Evolutionary conservation across 2,329 filamentous ascomycete genomes (phyloP), one percentile per base, ranked within the genome.

Genomic region (Grosmannia huntii): DNA sequence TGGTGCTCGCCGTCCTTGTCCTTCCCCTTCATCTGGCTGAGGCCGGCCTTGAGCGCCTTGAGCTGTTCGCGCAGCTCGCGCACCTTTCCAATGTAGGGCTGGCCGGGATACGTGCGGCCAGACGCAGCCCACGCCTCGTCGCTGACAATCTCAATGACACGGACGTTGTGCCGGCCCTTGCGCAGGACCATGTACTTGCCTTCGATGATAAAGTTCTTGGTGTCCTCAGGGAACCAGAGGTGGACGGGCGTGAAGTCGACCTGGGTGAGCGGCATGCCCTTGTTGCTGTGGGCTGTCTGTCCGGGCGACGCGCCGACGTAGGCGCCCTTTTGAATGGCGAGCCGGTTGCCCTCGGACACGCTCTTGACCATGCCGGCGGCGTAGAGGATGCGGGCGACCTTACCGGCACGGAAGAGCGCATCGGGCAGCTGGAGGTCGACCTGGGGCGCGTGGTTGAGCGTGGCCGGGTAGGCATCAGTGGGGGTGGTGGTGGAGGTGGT

Each of bases 161-260:
- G 78, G 52, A 86, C 69, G 61, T 84, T 82, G 69, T 83, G 78
- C 71, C 84, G 85, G 63, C 82, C 82, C 66, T 77, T 81, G 62
- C 83, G 80, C 57, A 86, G 71, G 63, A 86, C 76, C 62, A 86
- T 71, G 53, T 85, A 63, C 62, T 77, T 74, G 59, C 68, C 80
- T 61, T 84, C 80, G 21, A 89, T 77, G 58, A 86, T 71, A 65
- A 78, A 87, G 58, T 81, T 79, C 59, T 74, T 66, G 0, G 82
- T 84, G 57, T 85, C 79, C 27, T 75, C 70, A 0, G 76, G 73
- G 63, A 74, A 78, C 77, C 82, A 83, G 25, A 77, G 70, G 66
- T 82, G 81, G 60, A 89, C 77, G 1, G 79, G 77, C 10, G 77
- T 80, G 74, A 83, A 90, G 28, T 76, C 73, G 28, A 90, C 66